Base-by-base conservation (phyloP, 306 rosid species). In the Inga oerstediana region DNA sequence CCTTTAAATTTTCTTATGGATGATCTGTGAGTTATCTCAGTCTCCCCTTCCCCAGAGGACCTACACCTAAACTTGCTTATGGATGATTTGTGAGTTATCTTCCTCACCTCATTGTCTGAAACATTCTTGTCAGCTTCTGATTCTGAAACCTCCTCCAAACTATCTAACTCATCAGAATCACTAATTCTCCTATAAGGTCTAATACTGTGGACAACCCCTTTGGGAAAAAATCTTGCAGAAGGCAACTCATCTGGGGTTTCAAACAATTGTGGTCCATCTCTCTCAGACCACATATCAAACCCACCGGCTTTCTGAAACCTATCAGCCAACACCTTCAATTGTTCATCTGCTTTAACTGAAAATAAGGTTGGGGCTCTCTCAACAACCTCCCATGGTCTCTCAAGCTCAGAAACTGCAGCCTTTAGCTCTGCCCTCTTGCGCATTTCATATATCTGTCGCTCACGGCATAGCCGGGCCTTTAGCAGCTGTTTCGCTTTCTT, bases 361-460 rank as follows among this genome's bases (percentile, higher is more conserved):
- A 95, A 92, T 88, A 95, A 83, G 44, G 83, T 89, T 1, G 98
- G 96, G 3, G 98, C 89, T 52, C 76, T 90, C 88, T 92, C 92
- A 30, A 96, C 94, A 34, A 87, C 87, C 84, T 94, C 99, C 99
- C 98, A 96, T 0, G 99, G 99, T 78, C 94, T 77, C 87, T 96
- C 99, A 41, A 96, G 92, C 81, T 96, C 97, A 16, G 97, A 91
- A 13, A 91, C 94, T 2, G 99, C 97, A 15, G 97, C 97, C 80
- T 90, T 88, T 39, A 94, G 92, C 87, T 96, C 98, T 13, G 97
- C 97, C 76, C 98, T 82, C 90, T 96, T 94, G 71, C 99, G 91
- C 99, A 96, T 96, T 91, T 96, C 99, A 62, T 94, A 94, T 7
- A 96, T 92, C 85, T 96, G 98, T 66, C 98, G 90, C 84, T 96